Conservation (phyloP, 345 rosid genomes). For the Citrus reticulata region DNA sequence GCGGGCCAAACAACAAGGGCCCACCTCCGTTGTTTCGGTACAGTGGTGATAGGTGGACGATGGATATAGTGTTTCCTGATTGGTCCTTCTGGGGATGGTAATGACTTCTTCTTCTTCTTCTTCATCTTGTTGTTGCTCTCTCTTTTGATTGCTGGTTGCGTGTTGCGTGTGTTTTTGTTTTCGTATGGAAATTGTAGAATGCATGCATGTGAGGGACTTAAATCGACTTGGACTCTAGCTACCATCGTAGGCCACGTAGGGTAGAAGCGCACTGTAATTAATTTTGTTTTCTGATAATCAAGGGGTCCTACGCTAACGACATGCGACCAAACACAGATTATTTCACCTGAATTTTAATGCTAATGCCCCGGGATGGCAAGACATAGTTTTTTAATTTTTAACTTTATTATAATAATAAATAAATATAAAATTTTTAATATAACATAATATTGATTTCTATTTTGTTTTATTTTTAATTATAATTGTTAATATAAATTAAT, state of each 20-base stretch:
- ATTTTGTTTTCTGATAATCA: not conserved
- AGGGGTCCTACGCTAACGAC: not conserved
- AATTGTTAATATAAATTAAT: too few species aligned
- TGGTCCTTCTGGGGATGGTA: constrained; percentile 83
- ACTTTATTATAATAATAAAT: too few species aligned
- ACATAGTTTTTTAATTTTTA: too few species aligned
- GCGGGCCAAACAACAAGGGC: constrained; percentile 21
- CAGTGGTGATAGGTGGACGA: constrained; percentile 32
- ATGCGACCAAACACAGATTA: not conserved
- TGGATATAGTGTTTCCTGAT: constrained; percentile 54
- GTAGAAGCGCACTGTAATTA: not conserved
- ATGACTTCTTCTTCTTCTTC: not conserved
- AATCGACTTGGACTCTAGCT: not conserved
- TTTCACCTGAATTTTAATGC: not conserved
- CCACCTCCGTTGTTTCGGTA: constrained; percentile 62
- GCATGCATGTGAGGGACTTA: not conserved
- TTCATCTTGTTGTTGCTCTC: not conserved
- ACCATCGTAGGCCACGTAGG: not conserved
- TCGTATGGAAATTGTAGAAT: not conserved
- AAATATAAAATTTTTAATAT: too few species aligned
- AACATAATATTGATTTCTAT: too few species aligned
- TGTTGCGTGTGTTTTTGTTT: not conserved
- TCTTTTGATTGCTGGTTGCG: not conserved
- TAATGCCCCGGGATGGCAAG: too few species aligned
- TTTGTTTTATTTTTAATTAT: too few species aligned